phyloP scores from a whole-genome alignment of 345 rosid genomes.

The Eucalyptus polybractea region DNA sequence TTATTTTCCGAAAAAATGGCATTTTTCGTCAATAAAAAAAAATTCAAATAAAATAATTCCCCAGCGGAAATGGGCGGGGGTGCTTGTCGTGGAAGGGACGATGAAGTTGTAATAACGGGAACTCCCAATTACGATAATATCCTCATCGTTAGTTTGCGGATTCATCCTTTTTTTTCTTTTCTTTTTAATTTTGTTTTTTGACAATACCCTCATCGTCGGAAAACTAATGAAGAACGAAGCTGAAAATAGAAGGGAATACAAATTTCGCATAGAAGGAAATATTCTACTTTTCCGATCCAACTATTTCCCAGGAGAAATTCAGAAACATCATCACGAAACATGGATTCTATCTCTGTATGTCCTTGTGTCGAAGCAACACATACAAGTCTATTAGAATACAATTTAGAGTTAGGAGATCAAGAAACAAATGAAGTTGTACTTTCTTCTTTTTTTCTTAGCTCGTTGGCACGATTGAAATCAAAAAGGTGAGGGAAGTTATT shows the following conservation, averaged over 20 bases:
- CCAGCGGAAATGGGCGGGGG: neutral
- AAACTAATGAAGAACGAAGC: neutral
- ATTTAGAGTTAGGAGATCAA: too few relatives aligned
- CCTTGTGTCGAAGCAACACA: neutral
- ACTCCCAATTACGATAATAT: neutral
- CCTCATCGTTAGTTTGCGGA: neutral
- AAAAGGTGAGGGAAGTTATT: too few relatives aligned
- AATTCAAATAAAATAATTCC: neutral
- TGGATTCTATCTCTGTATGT: neutral
- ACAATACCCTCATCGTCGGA: neutral
- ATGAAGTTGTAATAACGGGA: neutral
- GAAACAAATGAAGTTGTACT: too few relatives aligned
- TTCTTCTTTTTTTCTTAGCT: too few relatives aligned
- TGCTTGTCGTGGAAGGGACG: neutral
- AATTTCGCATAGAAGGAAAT: neutral
- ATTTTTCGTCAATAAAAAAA: neutral
- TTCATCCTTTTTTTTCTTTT: neutral
- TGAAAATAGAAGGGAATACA: neutral
- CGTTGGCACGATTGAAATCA: rapidly evolving
- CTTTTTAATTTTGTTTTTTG: neutral
- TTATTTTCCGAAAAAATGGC: neutral
- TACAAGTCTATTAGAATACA: too few relatives aligned
- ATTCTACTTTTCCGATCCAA: neutral
- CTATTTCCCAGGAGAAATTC: neutral
- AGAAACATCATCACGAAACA: neutral